These are phyloP conservation scores for Meyerozyma athensensis DNA, from an alignment of 1,139 yeast genomes.

Conservation along the genomic window DNA sequence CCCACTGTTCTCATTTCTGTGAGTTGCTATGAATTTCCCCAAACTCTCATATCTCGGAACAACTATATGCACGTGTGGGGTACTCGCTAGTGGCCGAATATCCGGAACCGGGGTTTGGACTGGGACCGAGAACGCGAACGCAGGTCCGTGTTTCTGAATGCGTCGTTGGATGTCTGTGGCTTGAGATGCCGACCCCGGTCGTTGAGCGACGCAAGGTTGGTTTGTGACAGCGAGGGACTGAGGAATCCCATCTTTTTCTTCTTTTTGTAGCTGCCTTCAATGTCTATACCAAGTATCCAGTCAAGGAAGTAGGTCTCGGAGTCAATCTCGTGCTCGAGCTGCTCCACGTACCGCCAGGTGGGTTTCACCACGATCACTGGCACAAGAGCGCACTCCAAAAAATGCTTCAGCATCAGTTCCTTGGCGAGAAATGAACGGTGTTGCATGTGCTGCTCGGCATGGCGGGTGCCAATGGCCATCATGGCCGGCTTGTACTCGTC, in stretches of 20 bases:
- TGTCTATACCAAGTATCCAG: constrained; percentile 13
- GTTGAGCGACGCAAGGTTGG: constrained; percentile 6
- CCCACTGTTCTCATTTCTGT: constrained; percentile 24
- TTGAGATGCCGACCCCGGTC: constrained; percentile 7
- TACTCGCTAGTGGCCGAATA: constrained; percentile 5
- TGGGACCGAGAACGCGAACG: constrained; percentile 7
- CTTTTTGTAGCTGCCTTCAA: constrained; percentile 1
- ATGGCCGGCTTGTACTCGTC: constrained; percentile 61
- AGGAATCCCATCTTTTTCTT: background rate
- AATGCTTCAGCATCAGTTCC: constrained; percentile 53
- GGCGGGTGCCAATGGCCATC: constrained; percentile 62
- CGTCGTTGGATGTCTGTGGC: constrained; percentile 1
- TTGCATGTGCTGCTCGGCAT: constrained; percentile 33
- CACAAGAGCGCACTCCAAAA: constrained; percentile 60
- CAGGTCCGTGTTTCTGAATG: background rate
- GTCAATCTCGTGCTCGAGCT: constrained; percentile 10
- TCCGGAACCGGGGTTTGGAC: constrained; percentile 7
- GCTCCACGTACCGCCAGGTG: constrained; percentile 35
- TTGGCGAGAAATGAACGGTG: constrained; percentile 44
- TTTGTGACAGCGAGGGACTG: constrained; percentile 5
- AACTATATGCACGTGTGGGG: background rate
- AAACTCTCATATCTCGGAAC: background rate
- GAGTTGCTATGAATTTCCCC: too few species aligned
- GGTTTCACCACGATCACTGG: constrained; percentile 70
- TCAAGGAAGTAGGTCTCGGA: constrained; percentile 12